These are phyloP conservation scores for Pseudogymnoascus sp. DNA, from an alignment of 2,329 filamentous ascomycete genomes.

Conservation along the genomic window DNA sequence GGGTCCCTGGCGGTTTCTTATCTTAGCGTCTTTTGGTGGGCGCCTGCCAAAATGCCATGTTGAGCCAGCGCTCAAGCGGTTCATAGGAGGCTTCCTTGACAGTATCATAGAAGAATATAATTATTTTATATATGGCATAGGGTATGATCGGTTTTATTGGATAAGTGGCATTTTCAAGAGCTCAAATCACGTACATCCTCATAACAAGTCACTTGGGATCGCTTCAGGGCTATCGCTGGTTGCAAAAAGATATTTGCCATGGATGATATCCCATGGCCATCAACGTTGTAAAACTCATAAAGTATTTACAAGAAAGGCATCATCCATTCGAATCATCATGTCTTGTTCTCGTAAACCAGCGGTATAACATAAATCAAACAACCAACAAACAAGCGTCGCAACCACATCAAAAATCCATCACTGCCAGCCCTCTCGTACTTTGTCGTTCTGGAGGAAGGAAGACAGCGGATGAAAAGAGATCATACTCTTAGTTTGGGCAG, in stretches of 20 bases:
- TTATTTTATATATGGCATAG: background rate
- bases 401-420: slow-evolving; percentile 9
- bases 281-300: background rate
- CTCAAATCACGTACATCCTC: background rate
- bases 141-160: background rate
- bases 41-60: slow-evolving; percentile 1
- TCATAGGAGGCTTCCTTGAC: background rate
- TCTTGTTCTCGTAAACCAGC: background rate
- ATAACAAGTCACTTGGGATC: background rate
- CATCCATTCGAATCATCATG: slow-evolving; percentile 5
- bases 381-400: background rate
- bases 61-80: background rate
- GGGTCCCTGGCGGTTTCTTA: slow-evolving; percentile 4
- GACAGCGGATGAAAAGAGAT: background rate
- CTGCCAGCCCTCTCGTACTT: slow-evolving; percentile 28
- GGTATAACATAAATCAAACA: background rate
- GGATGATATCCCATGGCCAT: background rate
- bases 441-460: background rate
- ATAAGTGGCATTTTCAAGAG: background rate
- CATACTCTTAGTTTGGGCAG: slow-evolving; percentile 8
- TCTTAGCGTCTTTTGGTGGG: background rate
- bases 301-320: background rate
- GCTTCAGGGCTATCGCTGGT: background rate
- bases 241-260: background rate
- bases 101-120: background rate